Percentiles rank a stretch among this genome's conserved stretches.
phyloP scores from a whole-genome alignment of 2,329 filamentous ascomycete genomes.

The Dothideomycetes sp. region DNA sequence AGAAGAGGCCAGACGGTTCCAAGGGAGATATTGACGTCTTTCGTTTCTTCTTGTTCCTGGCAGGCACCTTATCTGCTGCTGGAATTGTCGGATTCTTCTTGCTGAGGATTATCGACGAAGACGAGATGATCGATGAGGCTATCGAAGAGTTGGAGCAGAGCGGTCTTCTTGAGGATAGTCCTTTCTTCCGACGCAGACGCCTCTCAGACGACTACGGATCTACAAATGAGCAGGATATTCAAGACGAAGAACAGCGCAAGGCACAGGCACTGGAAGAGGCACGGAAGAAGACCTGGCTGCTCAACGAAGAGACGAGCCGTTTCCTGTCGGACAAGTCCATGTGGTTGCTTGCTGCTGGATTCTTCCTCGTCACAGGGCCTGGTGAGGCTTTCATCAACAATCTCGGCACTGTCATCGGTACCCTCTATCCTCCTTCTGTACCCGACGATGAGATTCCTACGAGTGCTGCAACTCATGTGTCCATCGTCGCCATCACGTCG shows the following conservation, averaged over 20 bases:
- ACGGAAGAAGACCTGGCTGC: constrained; percentile 76
- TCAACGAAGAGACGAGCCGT: constrained; percentile 80
- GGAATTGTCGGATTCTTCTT: constrained; percentile 67
- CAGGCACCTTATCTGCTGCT: constrained; percentile 57
- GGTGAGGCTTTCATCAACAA: constrained; percentile 99
- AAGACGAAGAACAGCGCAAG: constrained; percentile 38
- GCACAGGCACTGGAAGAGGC: constrained; percentile 44
- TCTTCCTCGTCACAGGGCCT: constrained; percentile 86
- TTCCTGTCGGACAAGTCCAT: constrained; percentile 86
- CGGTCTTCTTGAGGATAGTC: constrained; percentile 67
- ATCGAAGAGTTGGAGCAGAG: constrained; percentile 87
- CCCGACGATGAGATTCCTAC: constrained; percentile 36
- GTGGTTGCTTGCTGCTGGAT: constrained; percentile 88
- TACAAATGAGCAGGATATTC: constrained; percentile 40
- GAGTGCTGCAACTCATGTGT: constrained; percentile 78
- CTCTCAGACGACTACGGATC: constrained; percentile 51
- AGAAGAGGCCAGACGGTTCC: constrained; percentile 53
- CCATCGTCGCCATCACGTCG: constrained; percentile 80
- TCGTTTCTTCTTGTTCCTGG: constrained; percentile 80
- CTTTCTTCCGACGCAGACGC: constrained; percentile 55
- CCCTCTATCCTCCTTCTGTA: constrained; percentile 57
- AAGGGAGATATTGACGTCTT: constrained; percentile 62
- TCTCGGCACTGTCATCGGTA: constrained; percentile 84
- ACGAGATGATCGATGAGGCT: constrained; percentile 79
- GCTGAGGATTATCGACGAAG: constrained; percentile 71